Evolutionary conservation across 805 yeast genomes (phyloP).

Genomic region (Starmerella vaccinii): DNA sequence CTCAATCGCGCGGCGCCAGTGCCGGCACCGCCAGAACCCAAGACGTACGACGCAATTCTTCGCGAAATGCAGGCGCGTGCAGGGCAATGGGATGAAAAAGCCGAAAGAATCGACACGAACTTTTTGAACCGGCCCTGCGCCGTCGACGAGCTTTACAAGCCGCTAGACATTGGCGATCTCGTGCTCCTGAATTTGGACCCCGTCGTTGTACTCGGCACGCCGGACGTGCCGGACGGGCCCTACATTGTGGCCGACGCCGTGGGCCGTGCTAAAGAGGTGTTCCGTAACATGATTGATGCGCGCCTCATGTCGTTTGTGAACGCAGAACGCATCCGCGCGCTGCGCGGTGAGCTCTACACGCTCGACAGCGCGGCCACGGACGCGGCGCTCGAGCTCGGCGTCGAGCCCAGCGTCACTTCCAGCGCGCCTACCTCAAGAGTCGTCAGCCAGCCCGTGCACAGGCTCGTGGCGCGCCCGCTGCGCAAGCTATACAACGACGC

Average conservation of each 20-base stretch:
- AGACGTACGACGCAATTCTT: neutral
- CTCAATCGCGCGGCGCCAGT: neutral
- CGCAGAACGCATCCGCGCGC: neutral
- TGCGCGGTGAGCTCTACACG: neutral
- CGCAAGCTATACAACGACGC: conserved; percentile 6
- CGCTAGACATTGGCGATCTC: conserved; percentile 16
- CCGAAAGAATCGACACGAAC: neutral
- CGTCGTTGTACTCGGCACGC: conserved; percentile 12
- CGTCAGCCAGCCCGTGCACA: conserved; percentile 8
- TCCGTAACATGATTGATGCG: conserved; percentile 11
- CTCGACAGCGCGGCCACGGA: conserved; percentile 3
- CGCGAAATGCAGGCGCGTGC: neutral
- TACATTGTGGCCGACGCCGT: conserved; percentile 13
- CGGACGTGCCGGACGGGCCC: conserved; percentile 6
- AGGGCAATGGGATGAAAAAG: neutral
- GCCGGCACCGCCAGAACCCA: neutral
- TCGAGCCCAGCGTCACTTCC: neutral
- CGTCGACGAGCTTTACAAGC: conserved; percentile 2
- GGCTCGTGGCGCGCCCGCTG: conserved; percentile 8
- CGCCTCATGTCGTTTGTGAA: conserved; percentile 12
- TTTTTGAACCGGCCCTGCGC: neutral
- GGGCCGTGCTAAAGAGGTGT: conserved; percentile 8
- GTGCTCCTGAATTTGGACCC: conserved; percentile 15
- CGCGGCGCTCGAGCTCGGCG: neutral
- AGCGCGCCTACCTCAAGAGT: conserved; percentile 7